A percentile compares a stretch with the other conserved stretches of the same genome.
These are phyloP conservation scores for Coemansia sp. DNA, from an alignment of 371 early-diverging fungal genomes.

Conservation along the genomic window DNA sequence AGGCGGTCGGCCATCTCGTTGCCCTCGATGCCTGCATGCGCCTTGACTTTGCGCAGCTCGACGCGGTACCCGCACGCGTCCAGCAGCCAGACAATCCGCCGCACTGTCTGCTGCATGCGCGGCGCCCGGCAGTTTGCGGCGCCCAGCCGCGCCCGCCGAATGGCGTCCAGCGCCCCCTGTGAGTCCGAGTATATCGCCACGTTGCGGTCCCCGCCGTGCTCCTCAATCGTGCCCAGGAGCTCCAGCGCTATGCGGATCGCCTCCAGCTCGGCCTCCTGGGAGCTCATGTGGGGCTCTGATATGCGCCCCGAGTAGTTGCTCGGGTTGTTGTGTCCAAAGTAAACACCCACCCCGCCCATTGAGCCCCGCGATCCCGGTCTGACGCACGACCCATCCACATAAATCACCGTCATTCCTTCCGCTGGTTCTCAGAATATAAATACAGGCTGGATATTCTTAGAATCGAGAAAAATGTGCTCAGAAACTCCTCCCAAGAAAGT, in stretches of 20 bases:
- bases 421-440: no score
- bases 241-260: constrained; percentile 4
- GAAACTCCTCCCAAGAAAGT: no score
- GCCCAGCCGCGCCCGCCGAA: not conserved
- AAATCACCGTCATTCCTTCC: constrained; percentile 1
- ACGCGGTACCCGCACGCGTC: not conserved
- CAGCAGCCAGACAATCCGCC: not conserved
- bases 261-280: not conserved
- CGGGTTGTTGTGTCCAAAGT: constrained; percentile 4
- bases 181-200: constrained; percentile 7
- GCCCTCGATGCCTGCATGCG: not conserved
- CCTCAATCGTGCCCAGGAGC: not conserved
- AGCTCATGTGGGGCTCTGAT: not conserved
- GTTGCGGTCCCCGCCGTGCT: not conserved
- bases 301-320: not conserved
- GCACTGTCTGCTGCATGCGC: not conserved
- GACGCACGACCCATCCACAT: constrained; percentile 9
- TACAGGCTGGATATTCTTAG: no score
- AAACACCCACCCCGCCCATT: not conserved
- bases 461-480: no score
- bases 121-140: not conserved
- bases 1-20: not conserved
- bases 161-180: not conserved
- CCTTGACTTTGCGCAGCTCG: not conserved
- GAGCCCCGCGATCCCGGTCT: not conserved